phyloP scores from a whole-genome alignment of 805 yeast genomes.

The Starmerella bombi region DNA sequence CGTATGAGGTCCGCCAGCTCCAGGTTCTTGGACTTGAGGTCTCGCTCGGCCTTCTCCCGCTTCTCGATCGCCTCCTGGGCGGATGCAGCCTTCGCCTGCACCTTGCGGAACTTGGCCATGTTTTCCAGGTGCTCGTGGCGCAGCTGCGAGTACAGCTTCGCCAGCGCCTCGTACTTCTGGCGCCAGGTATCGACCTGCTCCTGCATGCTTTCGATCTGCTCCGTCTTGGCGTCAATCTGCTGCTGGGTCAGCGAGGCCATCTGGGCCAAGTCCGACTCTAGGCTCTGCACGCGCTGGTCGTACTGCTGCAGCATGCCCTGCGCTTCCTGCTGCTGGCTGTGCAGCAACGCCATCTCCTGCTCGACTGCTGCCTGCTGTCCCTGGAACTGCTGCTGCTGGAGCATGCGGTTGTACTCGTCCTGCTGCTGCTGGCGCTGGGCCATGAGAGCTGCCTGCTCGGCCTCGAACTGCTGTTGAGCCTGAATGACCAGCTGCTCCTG shows the following conservation, averaged over 20 bases:
- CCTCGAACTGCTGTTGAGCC: constrained; percentile 58
- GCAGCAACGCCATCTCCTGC: constrained; percentile 59
- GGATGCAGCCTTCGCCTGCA: constrained; percentile 72
- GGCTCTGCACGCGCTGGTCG: constrained; percentile 67
- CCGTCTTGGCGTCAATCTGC: constrained; percentile 66
- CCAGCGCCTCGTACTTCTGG: constrained; percentile 74
- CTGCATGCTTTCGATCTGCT: constrained; percentile 50
- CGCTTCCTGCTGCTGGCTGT: constrained; percentile 75
- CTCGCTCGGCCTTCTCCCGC: constrained; percentile 70
- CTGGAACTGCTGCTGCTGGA: constrained; percentile 50
- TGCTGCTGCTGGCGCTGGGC: constrained; percentile 59
- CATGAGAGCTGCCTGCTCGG: constrained; percentile 58
- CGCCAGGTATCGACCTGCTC: constrained; percentile 72
- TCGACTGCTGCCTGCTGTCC: constrained; percentile 71
- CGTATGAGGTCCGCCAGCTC: constrained; percentile 80
- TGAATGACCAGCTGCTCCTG: constrained; percentile 57
- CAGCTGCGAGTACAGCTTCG: constrained; percentile 76
- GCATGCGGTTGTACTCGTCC: constrained; percentile 43
- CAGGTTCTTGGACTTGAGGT: constrained; percentile 69
- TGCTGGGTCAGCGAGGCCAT: constrained; percentile 53
- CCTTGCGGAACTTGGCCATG: constrained; percentile 61
- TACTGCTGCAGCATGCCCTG: constrained; percentile 75
- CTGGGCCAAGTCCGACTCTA: constrained; percentile 57
- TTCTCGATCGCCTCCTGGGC: constrained; percentile 84
- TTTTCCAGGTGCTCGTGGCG: constrained; percentile 82